Conservation (phyloP, 2,329 filamentous ascomycete genomes). For the Aspergillus terreus region DNA sequence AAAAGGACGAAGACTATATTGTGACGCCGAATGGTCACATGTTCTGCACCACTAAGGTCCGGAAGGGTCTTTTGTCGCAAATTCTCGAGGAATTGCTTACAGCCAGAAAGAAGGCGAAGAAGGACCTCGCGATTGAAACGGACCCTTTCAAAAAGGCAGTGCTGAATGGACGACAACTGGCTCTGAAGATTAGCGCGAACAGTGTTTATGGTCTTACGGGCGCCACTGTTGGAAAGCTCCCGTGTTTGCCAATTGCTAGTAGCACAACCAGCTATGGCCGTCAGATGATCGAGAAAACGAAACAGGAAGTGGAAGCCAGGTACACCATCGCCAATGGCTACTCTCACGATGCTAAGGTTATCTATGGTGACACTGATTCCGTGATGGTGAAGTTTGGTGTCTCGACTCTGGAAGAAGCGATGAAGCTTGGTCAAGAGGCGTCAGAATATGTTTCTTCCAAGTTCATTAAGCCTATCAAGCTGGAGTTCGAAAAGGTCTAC, state of each 20-base stretch:
- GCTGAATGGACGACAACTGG: conserved; percentile 92
- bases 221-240: conserved; percentile 91
- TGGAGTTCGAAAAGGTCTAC: conserved; percentile 99
- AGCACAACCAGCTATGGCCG: conserved; percentile 96
- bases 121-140: conserved; percentile 79
- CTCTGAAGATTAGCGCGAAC: conserved; percentile 94
- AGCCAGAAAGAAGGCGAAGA: conserved; percentile 94
- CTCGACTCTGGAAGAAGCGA: conserved; percentile 77
- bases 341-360: conserved; percentile 88
- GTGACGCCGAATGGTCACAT: conserved; percentile 91
- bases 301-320: conserved; percentile 84
- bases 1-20: conserved; percentile 93
- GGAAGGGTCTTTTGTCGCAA: conserved; percentile 88
- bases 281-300: conserved; percentile 98
- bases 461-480: conserved; percentile 94
- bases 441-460: conserved; percentile 83
- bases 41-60: conserved; percentile 82
- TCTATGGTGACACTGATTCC: conserved; percentile 98
- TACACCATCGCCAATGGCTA: conserved; percentile 96
- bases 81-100: conserved; percentile 90
- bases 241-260: conserved; percentile 90
- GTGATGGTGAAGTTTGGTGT: conserved; percentile 99
- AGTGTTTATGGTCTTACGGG: conserved; percentile 96
- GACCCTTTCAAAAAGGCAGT: conserved; percentile 98
- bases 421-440: conserved; percentile 94